phyloP scores from a whole-genome alignment of 2,329 filamentous ascomycete species.

The Colletotrichum cuscutae region DNA sequence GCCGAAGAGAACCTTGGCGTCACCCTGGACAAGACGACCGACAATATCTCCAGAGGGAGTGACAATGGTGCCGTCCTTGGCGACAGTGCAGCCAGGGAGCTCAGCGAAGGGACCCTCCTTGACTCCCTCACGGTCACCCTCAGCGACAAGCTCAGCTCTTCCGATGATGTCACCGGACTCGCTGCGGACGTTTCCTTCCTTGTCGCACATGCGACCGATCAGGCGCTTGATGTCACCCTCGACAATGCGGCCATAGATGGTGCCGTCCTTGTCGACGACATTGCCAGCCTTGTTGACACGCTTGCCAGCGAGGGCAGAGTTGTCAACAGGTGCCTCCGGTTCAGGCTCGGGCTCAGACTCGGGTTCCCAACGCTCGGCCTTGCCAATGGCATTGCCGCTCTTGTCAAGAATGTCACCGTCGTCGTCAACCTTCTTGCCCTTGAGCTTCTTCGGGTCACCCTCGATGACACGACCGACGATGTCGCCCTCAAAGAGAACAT shows the following conservation, averaged over 20 bases:
- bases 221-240: conserved; percentile 74
- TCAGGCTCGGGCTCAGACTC: conserved; percentile 57
- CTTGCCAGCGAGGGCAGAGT: conserved; percentile 74
- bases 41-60: conserved; percentile 76
- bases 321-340: conserved; percentile 60
- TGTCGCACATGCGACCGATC: conserved; percentile 76
- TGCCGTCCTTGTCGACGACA: conserved; percentile 63
- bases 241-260: conserved; percentile 72
- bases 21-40: conserved; percentile 76
- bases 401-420: conserved; percentile 77
- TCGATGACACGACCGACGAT: conserved; percentile 71
- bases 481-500: conserved; percentile 60
- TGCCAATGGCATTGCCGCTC: conserved; percentile 73
- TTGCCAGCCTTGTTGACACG: conserved; percentile 78
- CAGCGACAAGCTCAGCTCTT: conserved; percentile 73
- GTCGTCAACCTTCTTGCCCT: conserved; percentile 73
- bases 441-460: conserved; percentile 71
- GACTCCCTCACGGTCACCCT: conserved; percentile 70
- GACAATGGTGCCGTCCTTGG: conserved; percentile 75
- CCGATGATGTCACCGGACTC: conserved; percentile 79
- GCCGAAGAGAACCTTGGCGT: conserved; percentile 77
- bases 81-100: conserved; percentile 71
- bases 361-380: conserved; percentile 74
- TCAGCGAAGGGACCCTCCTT: conserved; percentile 78
- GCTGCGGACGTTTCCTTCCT: conserved; percentile 76